Percentiles rank a stretch among this genome's conserved stretches.
These are phyloP conservation scores for Physcomitrellopsis africana DNA, from an alignment of 225 moss, liverwort and hornwort species.

Conservation along the genomic window DNA sequence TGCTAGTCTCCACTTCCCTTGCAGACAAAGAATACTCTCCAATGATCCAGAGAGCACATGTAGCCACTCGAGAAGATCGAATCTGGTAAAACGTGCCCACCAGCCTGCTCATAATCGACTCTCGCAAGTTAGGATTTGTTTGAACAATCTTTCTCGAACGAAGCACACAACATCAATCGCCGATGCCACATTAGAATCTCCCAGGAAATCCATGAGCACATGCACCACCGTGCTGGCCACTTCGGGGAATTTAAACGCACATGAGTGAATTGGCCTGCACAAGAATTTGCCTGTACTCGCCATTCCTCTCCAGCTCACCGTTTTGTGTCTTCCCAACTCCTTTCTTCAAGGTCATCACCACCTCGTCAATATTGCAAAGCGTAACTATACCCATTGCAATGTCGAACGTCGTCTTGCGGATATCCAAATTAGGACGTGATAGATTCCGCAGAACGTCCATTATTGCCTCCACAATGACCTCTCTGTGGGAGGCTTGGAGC, in stretches of 20 bases:
- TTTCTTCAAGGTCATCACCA: conserved; percentile 97
- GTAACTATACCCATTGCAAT: conserved; percentile 93
- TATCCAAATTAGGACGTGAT: conserved; percentile 92
- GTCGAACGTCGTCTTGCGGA: conserved; percentile 88
- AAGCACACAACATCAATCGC: conserved; percentile 95
- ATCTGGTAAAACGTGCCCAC: too few relatives aligned
- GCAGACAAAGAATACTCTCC: conserved; percentile 89
- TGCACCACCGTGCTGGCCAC: conserved; percentile 95
- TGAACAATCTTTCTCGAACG: conserved; percentile 97
- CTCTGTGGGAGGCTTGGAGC: conserved; percentile 81
- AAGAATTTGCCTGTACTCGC: conserved; percentile 96
- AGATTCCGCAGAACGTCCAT: conserved; percentile 93
- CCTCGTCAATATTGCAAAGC: conserved; percentile 89
- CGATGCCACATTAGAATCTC: conserved; percentile 86
- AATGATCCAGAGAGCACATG: conserved; percentile 95
- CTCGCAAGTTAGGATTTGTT: conserved; percentile 77
- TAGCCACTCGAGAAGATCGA: too few relatives aligned
- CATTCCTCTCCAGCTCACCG: conserved; percentile 92
- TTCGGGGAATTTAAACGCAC: conserved; percentile 88
- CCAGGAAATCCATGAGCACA: conserved; percentile 92
- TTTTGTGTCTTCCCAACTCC: conserved; percentile 96
- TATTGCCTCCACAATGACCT: conserved; percentile 92
- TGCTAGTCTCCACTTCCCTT: conserved; percentile 79
- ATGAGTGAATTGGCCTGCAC: conserved; percentile 94
- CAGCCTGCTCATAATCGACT: conserved; percentile 85